Evolutionary conservation across 2,329 filamentous ascomycete species (phyloP), one percentile per base, ranked within the genome.

Genomic region (Kalaharituber pfeilii): DNA sequence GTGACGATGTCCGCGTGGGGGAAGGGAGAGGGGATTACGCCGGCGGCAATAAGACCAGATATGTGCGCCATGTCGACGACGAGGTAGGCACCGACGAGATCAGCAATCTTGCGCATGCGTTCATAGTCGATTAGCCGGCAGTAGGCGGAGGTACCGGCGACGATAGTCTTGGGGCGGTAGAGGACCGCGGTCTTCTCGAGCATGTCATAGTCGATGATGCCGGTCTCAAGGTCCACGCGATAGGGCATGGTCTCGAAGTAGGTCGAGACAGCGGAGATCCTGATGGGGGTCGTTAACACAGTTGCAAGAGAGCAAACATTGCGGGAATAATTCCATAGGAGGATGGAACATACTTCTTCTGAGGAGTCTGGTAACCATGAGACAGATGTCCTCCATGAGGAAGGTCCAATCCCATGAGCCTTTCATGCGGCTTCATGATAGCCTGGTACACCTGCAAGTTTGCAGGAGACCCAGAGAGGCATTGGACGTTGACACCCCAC

Each of bases 221-320:
- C 91, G 28, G 91, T 96, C 66, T 84, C 79, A 64, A 85, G 77
- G 70, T 91, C 76, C 60, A 96, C 82, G 59, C 87, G 82, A 77
- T 98, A 98, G 54, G 91, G 91, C 72, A 98, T 82, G 57, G 91
- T 98, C 77, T 98, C 89, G 68, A 96, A 98, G 79, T 98, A 98
- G 66, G 89, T 96, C 36, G 89, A 96, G 65, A 98, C 84, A 57
- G 87, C 87, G 53, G 89, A 96, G 71, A 98, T 98, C 75, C 76
- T 81, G 56, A 26, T 27, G 44, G 24, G 24, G 47, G 45, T 18
- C 39, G 25, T 36, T 42, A 9, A 39, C 24, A 26, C 28, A 33
- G n/a, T 44, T 39, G 57, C 49, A 55, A 55, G 28, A 29, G 25
- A 18, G 28, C 13, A 24, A 47, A 22, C 11, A 11, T 44, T 42